Evolutionary conservation across 2,329 filamentous ascomycete genomes (phyloP), one percentile per base, ranked within the genome.

Genomic region (Fusarium sublunatum): DNA sequence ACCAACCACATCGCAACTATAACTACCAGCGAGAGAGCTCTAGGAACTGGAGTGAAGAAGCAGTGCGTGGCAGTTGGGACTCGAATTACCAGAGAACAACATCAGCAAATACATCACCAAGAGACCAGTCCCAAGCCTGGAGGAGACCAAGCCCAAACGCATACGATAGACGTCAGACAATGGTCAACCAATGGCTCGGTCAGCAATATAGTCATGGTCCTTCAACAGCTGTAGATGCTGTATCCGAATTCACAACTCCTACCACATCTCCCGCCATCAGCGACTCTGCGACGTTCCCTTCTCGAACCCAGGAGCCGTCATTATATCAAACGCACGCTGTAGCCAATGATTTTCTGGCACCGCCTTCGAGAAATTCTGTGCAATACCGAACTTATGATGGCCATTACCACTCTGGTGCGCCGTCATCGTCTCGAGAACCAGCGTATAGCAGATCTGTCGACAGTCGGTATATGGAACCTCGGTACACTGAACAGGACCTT

Each of bases 41-140:
- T 12, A 53, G 68, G 5, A 66, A 71, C n/a, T 72, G 70, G 70
- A 72, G 70, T 25, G 70, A 70, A 7, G 70, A 72, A 34, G 68
- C 68, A 5, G 59, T 71, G 36, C 65, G 67, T 8, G 70, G 70
- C 5, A 72, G 68, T 46, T 69, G 67, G 61, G 65, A 68, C 29
- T 70, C 67, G 24, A 65, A 55, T 39, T 63, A 66, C 39, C 65
- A 69, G n/a, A 52, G 52, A 29, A 60, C 69, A n/a, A 53, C 54
- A 35, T 65, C 63, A 24, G 40, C 53, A 42, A 60, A 61, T 38
- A 49, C 65, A 28, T 65, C 69, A 28, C 63, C 67, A 9, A 64
- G 48, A 42, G 63, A 67, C 34, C 62, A 64, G 36, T 51, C 46
- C 28, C 54, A 66, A n/a, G 48, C 65, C 11, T 58, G 51, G 54